A percentile compares a stretch with the other conserved stretches of the same genome.
Conservation (phyloP, 805 yeast genomes). For the Ogataea paradorogensis region DNA sequence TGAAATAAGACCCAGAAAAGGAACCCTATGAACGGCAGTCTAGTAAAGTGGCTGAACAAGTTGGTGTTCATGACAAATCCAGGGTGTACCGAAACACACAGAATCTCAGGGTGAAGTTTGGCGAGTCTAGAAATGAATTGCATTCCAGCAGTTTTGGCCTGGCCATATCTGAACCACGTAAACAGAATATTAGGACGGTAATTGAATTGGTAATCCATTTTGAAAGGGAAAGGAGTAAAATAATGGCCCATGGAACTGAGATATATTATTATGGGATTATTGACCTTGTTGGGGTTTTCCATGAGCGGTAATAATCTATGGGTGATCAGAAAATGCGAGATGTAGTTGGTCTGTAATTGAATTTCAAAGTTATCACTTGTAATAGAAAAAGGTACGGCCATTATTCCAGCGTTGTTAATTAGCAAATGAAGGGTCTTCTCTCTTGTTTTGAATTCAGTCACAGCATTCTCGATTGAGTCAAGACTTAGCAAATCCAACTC, state of each 20-base stretch:
- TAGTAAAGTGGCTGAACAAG: conserved; percentile 70
- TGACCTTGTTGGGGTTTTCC: conserved; percentile 32
- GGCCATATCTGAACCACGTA: conserved; percentile 75
- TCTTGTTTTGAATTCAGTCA: conserved; percentile 39
- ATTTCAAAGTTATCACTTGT: conserved; percentile 70
- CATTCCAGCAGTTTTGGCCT: conserved; percentile 75
- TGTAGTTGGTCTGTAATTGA: conserved; percentile 74
- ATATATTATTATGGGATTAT: conserved; percentile 54
- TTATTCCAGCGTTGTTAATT: conserved; percentile 76
- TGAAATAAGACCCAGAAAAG: conserved; percentile 71
- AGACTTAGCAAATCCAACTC: conserved; percentile 55
- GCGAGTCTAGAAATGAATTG: conserved; percentile 68
- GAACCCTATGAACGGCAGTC: conserved; percentile 74
- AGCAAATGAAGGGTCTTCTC: conserved; percentile 59
- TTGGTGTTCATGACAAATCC: conserved; percentile 85
- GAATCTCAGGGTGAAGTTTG: conserved; percentile 59
- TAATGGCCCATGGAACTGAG: conserved; percentile 66
- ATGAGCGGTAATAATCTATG: conserved; percentile 54
- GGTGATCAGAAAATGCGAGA: conserved; percentile 72
- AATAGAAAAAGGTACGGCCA: conserved; percentile 65
- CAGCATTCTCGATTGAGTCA: conserved; percentile 47
- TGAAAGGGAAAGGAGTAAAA: conserved; percentile 47
- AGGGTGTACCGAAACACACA: conserved; percentile 71
- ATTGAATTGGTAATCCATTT: conserved; percentile 48
- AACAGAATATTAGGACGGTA: conserved; percentile 63